A percentile compares a stretch with the other conserved stretches of the same genome.
phyloP scores from a whole-genome alignment of 2,329 filamentous ascomycete genomes.

The Zymoseptoria brevis region DNA sequence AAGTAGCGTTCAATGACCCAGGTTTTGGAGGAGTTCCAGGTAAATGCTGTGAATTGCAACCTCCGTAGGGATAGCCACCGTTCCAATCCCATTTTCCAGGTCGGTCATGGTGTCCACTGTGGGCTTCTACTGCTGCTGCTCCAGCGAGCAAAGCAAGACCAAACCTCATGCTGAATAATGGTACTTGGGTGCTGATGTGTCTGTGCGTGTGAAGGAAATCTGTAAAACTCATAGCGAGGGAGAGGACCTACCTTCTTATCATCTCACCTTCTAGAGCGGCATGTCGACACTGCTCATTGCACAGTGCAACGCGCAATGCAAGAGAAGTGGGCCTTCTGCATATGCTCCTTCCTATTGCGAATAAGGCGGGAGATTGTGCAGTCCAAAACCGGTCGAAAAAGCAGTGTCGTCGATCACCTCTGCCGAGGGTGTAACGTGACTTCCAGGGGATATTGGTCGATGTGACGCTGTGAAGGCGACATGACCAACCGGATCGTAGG shows the following conservation, averaged over 20 bases:
- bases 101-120: neutral
- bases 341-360: neutral
- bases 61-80: slow-evolving; percentile 7
- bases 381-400: neutral
- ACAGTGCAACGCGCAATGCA: neutral
- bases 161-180: neutral
- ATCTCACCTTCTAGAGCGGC: neutral
- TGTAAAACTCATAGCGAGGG: neutral
- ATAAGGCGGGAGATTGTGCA: neutral
- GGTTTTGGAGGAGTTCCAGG: slow-evolving; percentile 3
- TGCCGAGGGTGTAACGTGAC: neutral
- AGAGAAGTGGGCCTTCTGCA: neutral
- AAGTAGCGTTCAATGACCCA: slow-evolving; percentile 29
- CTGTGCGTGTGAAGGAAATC: neutral
- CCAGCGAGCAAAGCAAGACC: neutral
- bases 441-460: neutral
- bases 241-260: neutral
- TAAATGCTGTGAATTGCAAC: slow-evolving; percentile 4
- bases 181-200: neutral
- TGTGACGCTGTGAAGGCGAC: neutral
- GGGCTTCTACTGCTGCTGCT: neutral
- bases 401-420: neutral
- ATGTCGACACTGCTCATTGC: neutral
- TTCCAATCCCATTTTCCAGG: slow-evolving; percentile 8
- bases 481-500: neutral